Conservation (phyloP, 306 rosid species). For the Pueraria montana region DNA sequence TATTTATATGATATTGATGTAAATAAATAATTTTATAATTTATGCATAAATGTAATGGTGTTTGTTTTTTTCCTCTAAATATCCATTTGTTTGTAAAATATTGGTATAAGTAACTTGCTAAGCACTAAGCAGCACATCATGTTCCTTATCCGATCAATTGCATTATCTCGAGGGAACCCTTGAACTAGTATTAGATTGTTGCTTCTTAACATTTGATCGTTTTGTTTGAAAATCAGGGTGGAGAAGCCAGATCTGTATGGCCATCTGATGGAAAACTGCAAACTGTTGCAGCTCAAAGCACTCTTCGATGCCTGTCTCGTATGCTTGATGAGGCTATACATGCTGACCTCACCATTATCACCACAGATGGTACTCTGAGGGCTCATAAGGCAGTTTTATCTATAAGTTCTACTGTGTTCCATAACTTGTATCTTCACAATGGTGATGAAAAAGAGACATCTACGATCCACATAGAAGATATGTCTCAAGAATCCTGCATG, state of each 20-base stretch:
- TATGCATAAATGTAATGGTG: neutral
- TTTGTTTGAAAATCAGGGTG: slow-evolving; percentile 53
- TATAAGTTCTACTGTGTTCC: slow-evolving; percentile 73
- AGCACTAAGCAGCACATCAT: neutral
- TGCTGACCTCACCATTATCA: slow-evolving; percentile 71
- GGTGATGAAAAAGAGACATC: slow-evolving; percentile 68
- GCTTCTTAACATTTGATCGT: neutral
- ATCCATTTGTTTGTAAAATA: neutral
- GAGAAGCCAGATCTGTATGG: slow-evolving; percentile 72
- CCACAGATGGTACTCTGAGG: slow-evolving; percentile 63
- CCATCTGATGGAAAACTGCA: slow-evolving; percentile 66
- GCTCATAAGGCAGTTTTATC: slow-evolving; percentile 84
- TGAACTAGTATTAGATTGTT: neutral
- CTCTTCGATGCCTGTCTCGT: slow-evolving; percentile 74
- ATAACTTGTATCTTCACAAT: slow-evolving; percentile 61
- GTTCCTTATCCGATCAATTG: neutral
- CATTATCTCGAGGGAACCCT: neutral
- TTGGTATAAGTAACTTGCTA: neutral
- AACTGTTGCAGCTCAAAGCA: slow-evolving; percentile 63
- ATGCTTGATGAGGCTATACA: slow-evolving; percentile 80
- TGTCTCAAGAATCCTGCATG: slow-evolving; percentile 71
- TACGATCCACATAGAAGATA: slow-evolving; percentile 70
- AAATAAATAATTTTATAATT: neutral
- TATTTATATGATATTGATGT: neutral
- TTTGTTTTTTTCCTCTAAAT: neutral